These are phyloP conservation scores for Pythium aquatile DNA, from an alignment of 352 stramenopile species.

Conservation along the genomic window DNA sequence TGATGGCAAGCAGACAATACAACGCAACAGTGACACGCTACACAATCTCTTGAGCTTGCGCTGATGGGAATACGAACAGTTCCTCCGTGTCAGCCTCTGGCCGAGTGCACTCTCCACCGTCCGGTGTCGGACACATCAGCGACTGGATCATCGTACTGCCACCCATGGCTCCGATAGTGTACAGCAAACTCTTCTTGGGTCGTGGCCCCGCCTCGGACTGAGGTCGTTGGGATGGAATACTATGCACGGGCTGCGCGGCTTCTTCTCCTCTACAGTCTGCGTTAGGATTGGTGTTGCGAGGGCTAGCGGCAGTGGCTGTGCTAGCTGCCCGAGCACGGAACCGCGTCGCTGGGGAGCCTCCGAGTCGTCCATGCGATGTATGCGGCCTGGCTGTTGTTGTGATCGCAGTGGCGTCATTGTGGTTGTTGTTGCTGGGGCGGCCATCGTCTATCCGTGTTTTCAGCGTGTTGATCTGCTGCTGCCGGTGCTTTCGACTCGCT, in stretches of 20 bases:
- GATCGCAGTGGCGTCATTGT: not conserved
- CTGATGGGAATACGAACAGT: conserved; percentile 14
- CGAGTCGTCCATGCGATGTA: conserved; percentile 22
- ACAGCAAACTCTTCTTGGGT: conserved; percentile 12
- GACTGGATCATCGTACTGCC: not conserved
- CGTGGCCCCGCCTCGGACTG: conserved; percentile 11
- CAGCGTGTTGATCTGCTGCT: conserved; percentile 38
- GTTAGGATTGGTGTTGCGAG: not conserved
- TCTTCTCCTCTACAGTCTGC: not conserved
- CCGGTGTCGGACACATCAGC: not conserved
- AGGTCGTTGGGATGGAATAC: not conserved
- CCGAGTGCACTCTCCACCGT: not conserved
- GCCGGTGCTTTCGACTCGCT: conserved; percentile 46
- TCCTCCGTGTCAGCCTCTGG: not conserved
- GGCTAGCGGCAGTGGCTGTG: not conserved
- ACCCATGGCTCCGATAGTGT: conserved; percentile 1
- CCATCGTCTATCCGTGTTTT: conserved; percentile 2
- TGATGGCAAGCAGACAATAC: not conserved
- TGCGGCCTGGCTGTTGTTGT: conserved; percentile 19
- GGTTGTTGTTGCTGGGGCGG: conserved; percentile 17
- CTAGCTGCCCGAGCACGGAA: conserved; percentile 1
- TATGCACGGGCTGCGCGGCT: not conserved
- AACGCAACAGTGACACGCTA: not conserved
- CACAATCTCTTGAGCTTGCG: not conserved
- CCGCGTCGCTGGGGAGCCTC: not conserved